A percentile compares a stretch with the other conserved stretches of the same genome.
Conservation (phyloP, 139 green algal genomes). For the Chlamydomonas schloesseri region DNA sequence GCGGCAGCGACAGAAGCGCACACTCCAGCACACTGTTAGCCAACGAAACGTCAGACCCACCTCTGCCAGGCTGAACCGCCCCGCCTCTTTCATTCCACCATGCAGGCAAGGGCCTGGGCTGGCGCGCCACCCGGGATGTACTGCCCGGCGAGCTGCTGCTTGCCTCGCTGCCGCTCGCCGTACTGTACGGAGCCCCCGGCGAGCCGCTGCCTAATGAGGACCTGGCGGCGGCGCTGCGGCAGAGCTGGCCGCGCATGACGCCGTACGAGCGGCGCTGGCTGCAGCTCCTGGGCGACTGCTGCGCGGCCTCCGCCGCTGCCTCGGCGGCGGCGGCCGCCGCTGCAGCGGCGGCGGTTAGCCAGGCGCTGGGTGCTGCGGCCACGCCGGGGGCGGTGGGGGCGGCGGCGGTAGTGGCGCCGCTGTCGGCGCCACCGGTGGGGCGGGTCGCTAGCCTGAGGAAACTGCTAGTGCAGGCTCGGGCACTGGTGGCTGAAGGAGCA, state of each 20-base stretch:
- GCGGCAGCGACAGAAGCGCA: no score
- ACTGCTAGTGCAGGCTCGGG: neutral
- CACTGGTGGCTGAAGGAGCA: neutral
- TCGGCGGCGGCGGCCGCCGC: neutral
- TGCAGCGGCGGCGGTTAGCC: neutral
- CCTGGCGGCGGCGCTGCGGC: neutral
- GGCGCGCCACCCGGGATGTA: conserved; percentile 24
- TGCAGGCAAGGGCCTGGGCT: conserved; percentile 43
- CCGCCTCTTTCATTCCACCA: no score
- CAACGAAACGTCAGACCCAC: no score
- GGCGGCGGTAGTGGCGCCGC: neutral
- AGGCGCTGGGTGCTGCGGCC: no score
- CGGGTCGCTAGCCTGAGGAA: neutral
- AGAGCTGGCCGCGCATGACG: neutral
- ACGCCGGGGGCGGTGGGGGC: neutral
- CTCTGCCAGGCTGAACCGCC: no score
- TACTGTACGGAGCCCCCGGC: conserved; percentile 23
- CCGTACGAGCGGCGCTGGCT: conserved; percentile 18
- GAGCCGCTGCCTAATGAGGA: neutral
- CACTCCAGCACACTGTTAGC: no score
- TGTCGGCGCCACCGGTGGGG: neutral
- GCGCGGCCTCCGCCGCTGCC: neutral
- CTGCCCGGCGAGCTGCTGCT: conserved; percentile 30
- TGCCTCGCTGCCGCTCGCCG: conserved; percentile 9
- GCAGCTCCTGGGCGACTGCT: neutral